A percentile compares a stretch with the other conserved stretches of the same genome.
These are phyloP conservation scores for Cicer yamashitae DNA, from an alignment of 306 rosid genomes.

Conservation along the genomic window DNA sequence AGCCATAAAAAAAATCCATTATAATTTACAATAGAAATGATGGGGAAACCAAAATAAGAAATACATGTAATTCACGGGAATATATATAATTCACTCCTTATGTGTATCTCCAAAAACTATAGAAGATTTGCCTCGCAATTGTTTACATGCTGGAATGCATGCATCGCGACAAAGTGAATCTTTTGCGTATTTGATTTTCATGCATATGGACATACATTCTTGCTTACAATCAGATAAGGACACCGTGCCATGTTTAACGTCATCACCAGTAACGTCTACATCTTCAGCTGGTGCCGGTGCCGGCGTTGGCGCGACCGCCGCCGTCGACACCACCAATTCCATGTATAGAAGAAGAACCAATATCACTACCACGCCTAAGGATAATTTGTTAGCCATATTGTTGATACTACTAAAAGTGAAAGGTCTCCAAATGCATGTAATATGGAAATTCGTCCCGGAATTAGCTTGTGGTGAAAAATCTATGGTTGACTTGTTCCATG, in stretches of 20 bases:
- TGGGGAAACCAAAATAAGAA: not conserved
- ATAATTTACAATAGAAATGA: too few relatives aligned
- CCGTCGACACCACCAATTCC: not conserved
- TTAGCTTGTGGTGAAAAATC: constrained; percentile 25
- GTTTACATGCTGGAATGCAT: constrained; percentile 43
- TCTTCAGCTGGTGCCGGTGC: not conserved
- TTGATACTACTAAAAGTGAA: not conserved
- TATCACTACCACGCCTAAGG: not conserved
- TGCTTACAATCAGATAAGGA: not conserved
- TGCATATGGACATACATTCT: constrained; percentile 45
- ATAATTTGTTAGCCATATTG: constrained; percentile 21
- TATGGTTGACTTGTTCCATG: constrained; percentile 37
- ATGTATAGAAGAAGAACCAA: constrained; percentile 28
- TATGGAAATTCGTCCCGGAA: not conserved
- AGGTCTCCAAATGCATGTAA: constrained; percentile 5
- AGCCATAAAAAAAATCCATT: too few relatives aligned
- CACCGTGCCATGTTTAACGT: not conserved
- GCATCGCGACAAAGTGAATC: constrained; percentile 27
- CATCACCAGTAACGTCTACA: not conserved
- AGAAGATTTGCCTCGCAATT: constrained; percentile 47
- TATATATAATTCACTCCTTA: not conserved
- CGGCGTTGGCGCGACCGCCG: too few relatives aligned
- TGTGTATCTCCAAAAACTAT: not conserved
- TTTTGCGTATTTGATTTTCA: constrained; percentile 5
- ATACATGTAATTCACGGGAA: not conserved